Conservation (phyloP, 208 protist species). For the Wallacemonas sp. region DNA sequence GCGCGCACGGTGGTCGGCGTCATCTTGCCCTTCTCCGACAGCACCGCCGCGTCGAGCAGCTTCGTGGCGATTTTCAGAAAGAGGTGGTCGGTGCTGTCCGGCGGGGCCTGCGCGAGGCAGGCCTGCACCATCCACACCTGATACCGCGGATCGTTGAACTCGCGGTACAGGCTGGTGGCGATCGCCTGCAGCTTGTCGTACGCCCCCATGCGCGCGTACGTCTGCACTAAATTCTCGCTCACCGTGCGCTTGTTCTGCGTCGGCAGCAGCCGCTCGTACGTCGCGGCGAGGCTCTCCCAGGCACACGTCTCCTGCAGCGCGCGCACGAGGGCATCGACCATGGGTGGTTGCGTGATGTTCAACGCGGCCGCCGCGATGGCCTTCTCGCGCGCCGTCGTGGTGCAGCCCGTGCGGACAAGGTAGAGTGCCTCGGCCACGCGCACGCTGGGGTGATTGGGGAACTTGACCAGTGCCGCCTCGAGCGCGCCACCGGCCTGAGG, state of each 20-base stretch:
- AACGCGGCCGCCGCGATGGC: constrained; percentile 41
- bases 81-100: constrained; percentile 61
- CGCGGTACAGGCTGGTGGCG: constrained; percentile 62
- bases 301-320: constrained; percentile 74
- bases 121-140: constrained; percentile 86
- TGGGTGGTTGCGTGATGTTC: constrained; percentile 51
- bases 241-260: constrained; percentile 58
- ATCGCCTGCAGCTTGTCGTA: constrained; percentile 69
- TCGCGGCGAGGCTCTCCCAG: constrained; percentile 63
- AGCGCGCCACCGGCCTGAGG: constrained; percentile 63
- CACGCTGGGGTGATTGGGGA: constrained; percentile 56
- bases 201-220: constrained; percentile 78
- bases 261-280: constrained; percentile 61
- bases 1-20: constrained; percentile 65
- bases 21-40: constrained; percentile 63
- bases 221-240: constrained; percentile 76
- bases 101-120: constrained; percentile 75
- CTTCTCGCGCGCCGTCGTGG: constrained; percentile 39
- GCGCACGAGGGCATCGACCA: constrained; percentile 66
- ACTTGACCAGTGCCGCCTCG: constrained; percentile 61
- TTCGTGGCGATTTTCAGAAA: constrained; percentile 73
- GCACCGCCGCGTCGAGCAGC: constrained; percentile 59
- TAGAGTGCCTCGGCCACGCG: constrained; percentile 62
- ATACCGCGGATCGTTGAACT: constrained; percentile 65
- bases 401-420: constrained; percentile 38